phyloP scores from a whole-genome alignment of 2,329 filamentous ascomycete genomes.

The Cercospora brassicicola region DNA sequence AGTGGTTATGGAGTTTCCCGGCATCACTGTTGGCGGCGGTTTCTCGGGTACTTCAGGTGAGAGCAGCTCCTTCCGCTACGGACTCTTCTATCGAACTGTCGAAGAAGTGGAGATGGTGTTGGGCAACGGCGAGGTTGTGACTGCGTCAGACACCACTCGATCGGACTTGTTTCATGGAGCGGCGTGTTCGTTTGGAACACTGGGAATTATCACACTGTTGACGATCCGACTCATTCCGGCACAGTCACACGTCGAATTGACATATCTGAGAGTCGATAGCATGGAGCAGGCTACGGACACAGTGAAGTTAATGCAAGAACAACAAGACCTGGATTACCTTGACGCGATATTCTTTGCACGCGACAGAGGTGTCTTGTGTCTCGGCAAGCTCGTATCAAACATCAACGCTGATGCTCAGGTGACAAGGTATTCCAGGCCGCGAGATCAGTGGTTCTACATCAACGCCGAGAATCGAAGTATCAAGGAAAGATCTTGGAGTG shows the following conservation, averaged over 20 bases:
- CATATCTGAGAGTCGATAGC: conserved; percentile 45
- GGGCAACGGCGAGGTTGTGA: conserved; percentile 57
- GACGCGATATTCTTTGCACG: conserved; percentile 55
- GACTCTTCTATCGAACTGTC: conserved; percentile 64
- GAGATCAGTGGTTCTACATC: conserved; percentile 72
- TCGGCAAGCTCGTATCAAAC: conserved; percentile 37
- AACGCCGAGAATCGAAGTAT: conserved; percentile 53
- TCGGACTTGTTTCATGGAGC: conserved; percentile 64
- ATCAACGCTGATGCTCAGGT: background rate
- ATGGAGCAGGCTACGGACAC: conserved; percentile 44
- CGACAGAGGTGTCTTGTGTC: conserved; percentile 45
- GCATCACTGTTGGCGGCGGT: conserved; percentile 67
- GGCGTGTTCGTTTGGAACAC: conserved; percentile 63
- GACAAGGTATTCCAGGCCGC: conserved; percentile 53
- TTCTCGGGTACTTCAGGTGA: conserved; percentile 67
- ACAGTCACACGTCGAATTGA: conserved; percentile 50
- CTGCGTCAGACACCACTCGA: conserved; percentile 52
- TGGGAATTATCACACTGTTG: conserved; percentile 64
- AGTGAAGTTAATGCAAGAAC: conserved; percentile 16
- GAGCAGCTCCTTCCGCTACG: conserved; percentile 64
- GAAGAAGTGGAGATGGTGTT: conserved; percentile 64
- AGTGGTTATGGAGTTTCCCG: conserved; percentile 70
- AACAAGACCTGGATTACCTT: conserved; percentile 47
- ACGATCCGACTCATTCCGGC: conserved; percentile 49
- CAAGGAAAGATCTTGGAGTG: background rate